These are phyloP conservation scores for Penicillium occitanis DNA, from an alignment of 2,329 filamentous ascomycete species.

Conservation along the genomic window DNA sequence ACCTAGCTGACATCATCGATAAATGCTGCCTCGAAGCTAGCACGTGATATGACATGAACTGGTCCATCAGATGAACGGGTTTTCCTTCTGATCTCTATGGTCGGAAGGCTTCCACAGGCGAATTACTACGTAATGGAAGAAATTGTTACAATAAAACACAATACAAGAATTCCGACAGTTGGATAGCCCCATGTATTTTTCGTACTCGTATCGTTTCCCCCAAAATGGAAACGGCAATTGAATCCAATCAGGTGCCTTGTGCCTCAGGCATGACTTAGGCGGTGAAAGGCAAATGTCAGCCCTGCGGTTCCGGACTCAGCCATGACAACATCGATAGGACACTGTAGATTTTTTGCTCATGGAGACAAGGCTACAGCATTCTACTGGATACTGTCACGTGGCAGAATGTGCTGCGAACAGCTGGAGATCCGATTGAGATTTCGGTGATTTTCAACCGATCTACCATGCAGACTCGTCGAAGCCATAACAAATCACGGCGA, in stretches of 20 bases:
- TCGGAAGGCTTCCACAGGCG: no score
- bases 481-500: slow-evolving; percentile 1
- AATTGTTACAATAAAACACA: no score
- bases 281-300: not conserved
- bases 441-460: not conserved
- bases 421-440: not conserved
- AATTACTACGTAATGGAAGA: no score
- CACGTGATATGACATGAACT: no score
- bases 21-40: no score
- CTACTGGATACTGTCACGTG: not conserved
- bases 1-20: no score
- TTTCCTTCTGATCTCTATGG: no score
- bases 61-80: no score
- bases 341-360: not conserved
- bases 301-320: not conserved
- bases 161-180: no score
- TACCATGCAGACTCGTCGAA: slow-evolving; percentile 4
- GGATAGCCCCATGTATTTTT: not conserved
- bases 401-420: not conserved
- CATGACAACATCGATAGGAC: not conserved
- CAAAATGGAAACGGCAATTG: not conserved
- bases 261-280: not conserved
- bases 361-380: not conserved
- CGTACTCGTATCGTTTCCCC: not conserved
- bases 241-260: not conserved